Evolutionary conservation across 176 grass and related monocot species (phyloP), one percentile per base, ranked within the genome.

Genomic region (Ananas comosus): DNA sequence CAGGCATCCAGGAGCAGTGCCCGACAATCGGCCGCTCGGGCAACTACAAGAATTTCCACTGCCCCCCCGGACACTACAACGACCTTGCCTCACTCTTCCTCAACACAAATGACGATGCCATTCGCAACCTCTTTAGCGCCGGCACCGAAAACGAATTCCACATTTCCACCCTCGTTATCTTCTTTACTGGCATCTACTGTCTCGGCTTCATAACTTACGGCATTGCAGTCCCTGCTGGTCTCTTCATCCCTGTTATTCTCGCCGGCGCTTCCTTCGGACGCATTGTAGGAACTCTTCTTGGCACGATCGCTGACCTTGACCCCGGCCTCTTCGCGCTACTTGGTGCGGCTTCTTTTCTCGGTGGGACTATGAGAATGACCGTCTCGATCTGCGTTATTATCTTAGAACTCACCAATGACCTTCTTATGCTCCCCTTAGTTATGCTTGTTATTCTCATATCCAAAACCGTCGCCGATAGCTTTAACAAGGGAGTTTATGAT

Each of bases 391-490:
- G 90, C 0, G 87, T 99, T 63, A 99, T 99, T 65, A 83, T 99
- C 53, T 81, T 99, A 16, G 95, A 99, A 80, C 87, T 99, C 54
- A 94, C 95, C 2, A 93, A 99, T 78, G 87, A 99, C 10, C 87
- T 94, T 12, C 84, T 73, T 13, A 82, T 99, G 90, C 95, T 94
- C 52, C 95, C 85, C 2, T 73, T 99, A 69, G 87, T 93, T 63
- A 99, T 99, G 95, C 86, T 99, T 10, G 95, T 99, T 64, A 90
- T 94, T 69, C 84, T 99, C 21, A 86, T 94, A 79, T 93, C 95
- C 0, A 99, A 94, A 79, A 91, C 90, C 13, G 86, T 94, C 70
- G 95, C 90, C 0, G 90, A 99, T 71, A n/a, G 85, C 79, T 99
- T 99, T 56, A 99, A 91, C 72, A 86, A 80, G 76, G 90, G 95